A percentile compares a stretch with the other conserved stretches of the same genome.
These are phyloP conservation scores for Borovskyia barvae DNA, from an alignment of 208 protist genomes.

Conservation along the genomic window DNA sequence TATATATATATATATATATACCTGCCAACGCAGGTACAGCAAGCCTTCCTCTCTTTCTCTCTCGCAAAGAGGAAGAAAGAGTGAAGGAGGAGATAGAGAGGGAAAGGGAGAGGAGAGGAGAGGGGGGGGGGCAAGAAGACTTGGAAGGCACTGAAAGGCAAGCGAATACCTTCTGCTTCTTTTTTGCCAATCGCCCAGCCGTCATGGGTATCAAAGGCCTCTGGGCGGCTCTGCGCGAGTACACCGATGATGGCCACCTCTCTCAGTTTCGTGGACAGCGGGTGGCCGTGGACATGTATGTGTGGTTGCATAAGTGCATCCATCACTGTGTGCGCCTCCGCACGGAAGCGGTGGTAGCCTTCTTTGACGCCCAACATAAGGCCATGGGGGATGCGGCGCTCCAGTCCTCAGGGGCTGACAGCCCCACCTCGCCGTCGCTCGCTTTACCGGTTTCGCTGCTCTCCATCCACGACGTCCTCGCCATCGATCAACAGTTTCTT, in stretches of 20 bases:
- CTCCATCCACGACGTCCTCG: conserved; percentile 28
- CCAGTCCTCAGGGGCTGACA: not conserved
- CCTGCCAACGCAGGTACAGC: not conserved
- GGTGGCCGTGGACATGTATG: conserved; percentile 88
- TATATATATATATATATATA: not conserved
- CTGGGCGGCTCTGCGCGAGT: conserved; percentile 70
- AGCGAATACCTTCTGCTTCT: too few relatives aligned
- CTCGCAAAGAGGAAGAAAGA: too few relatives aligned
- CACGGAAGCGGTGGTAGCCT: conserved; percentile 16
- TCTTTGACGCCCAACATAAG: conserved; percentile 29
- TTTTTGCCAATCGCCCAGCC: not conserved
- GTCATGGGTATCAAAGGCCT: conserved; percentile 86
- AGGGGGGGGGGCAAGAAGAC: too few relatives aligned
- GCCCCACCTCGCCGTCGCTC: not conserved
- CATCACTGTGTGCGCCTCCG: conserved; percentile 41
- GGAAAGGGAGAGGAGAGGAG: too few relatives aligned
- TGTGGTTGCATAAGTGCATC: conserved; percentile 80
- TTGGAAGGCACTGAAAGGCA: too few relatives aligned
- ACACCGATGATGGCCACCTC: conserved; percentile 72
- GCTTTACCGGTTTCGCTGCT: conserved; percentile 1
- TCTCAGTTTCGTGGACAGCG: conserved; percentile 72
- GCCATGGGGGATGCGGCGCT: not conserved
- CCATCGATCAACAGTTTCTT: conserved; percentile 35
- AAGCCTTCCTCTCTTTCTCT: conserved; percentile 22
- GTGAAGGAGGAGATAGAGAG: too few relatives aligned